Evolutionary conservation across 129 eudicot genomes (phyloP), one percentile per base, ranked within the genome.

Genomic region (Arctium minus): DNA sequence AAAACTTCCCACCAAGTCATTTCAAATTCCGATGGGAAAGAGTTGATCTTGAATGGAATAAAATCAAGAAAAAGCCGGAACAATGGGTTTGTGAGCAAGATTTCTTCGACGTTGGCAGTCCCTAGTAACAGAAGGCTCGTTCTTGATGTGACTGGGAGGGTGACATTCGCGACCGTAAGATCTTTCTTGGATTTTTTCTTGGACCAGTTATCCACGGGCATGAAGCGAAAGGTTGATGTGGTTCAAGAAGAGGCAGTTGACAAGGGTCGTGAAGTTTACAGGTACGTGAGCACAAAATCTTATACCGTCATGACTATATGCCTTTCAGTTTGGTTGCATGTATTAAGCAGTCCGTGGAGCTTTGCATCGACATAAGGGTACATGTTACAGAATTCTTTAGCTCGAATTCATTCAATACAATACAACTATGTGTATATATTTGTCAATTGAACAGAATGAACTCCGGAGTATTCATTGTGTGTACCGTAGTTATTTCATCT

Each of bases 51-150:
- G 15, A 82, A 75, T 60, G 86, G 81, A 68, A 53, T 44, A 38
- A 79, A 72, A 44, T 70, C 70, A 30, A 84, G 39, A 48, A 84
- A 89, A 78, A 84, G 72, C 6, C 75, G 77, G 74, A 82, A 71
- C 32, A 56, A 86, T 6, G 94, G 97, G 29, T 88, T 93, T 88
- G 84, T 82, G 33, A 85, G 75, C 70, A 88, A 84, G 79, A 78
- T 92, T 84, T 91, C 92, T 13, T 90, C 97, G 6, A 87, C 96
- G 33, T 89, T 94, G 87, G 94, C 96, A 8, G 94, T 87, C 35
- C 98, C 98, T 1, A 90, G 89, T 33, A 96, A 96, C 79, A 89
- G 94, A 86, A 93, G 72, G 84, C 89, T 96, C 64, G 91, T 96
- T 50, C 91, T 96, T 37, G 97, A 93, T 75, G 42, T 96, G 74